phyloP scores from a whole-genome alignment of 2,329 filamentous ascomycete species.

The Claviceps sp. region DNA sequence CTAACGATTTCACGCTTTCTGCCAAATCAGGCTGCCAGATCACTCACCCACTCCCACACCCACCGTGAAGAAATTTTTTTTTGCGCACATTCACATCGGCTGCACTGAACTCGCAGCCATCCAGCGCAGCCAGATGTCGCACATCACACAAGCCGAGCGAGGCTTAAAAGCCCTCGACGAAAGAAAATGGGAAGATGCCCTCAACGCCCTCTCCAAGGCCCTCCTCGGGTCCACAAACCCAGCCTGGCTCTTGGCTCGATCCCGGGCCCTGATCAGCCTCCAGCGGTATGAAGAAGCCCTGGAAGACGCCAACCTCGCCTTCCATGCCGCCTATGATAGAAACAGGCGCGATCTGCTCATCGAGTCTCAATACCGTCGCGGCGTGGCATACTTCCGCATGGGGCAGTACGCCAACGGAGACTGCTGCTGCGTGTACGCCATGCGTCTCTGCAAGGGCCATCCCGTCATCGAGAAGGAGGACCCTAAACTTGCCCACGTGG shows the following conservation, averaged over 20 bases:
- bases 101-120: neutral
- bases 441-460: slow-evolving; percentile 23
- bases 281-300: slow-evolving; percentile 51
- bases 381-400: slow-evolving; percentile 57
- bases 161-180: slow-evolving; percentile 54
- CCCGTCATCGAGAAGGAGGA: slow-evolving; percentile 20
- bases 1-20: too few relatives aligned
- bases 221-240: slow-evolving; percentile 55
- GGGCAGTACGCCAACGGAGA: slow-evolving; percentile 63
- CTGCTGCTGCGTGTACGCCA: slow-evolving; percentile 50
- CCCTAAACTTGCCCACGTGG: slow-evolving; percentile 18
- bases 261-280: slow-evolving; percentile 60
- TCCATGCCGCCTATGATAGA: slow-evolving; percentile 49
- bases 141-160: slow-evolving; percentile 34
- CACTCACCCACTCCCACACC: neutral
- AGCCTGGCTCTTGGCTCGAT: slow-evolving; percentile 68
- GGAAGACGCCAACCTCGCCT: slow-evolving; percentile 53
- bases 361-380: slow-evolving; percentile 71
- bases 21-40: too few relatives aligned
- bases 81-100: too few relatives aligned
- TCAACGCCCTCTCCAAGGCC: slow-evolving; percentile 54
- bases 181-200: slow-evolving; percentile 52
- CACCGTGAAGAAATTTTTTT: neutral
- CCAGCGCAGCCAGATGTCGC: slow-evolving; percentile 30
- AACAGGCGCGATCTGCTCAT: slow-evolving; percentile 63